Conservation (phyloP, 2,329 filamentous ascomycete species). For the Calonectria multiphialidica region DNA sequence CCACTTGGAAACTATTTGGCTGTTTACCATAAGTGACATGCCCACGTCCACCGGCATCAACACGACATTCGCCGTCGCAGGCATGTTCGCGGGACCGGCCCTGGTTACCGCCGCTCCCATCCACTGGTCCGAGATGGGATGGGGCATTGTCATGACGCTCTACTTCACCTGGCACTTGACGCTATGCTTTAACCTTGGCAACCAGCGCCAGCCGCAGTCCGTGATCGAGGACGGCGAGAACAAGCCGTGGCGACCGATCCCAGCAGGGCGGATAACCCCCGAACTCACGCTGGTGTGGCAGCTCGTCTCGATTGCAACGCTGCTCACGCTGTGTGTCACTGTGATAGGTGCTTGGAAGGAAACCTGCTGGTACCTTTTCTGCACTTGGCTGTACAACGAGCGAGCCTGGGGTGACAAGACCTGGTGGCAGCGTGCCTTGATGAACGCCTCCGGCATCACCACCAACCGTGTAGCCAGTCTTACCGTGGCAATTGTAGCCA, state of each 20-base stretch:
- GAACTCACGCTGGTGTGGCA: neutral
- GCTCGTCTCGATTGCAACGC: neutral
- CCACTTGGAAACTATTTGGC: neutral
- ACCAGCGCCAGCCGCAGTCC: neutral
- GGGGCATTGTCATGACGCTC: neutral
- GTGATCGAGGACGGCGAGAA: neutral
- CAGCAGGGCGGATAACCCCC: neutral
- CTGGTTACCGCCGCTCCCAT: neutral
- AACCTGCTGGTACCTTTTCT: constrained; percentile 46
- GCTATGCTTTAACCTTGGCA: neutral
- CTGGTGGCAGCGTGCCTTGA: constrained; percentile 40
- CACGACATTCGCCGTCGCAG: neutral
- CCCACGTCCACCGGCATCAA: neutral
- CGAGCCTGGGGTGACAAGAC: constrained; percentile 46
- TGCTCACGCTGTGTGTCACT: constrained; percentile 6
- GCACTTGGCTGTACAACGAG: constrained; percentile 57
- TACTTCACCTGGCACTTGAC: neutral
- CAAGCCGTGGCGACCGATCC: neutral
- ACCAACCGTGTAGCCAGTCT: constrained; percentile 37
- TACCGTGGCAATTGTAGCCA: constrained; percentile 20
- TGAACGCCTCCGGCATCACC: constrained; percentile 37
- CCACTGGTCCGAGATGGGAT: neutral
- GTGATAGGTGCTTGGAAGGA: constrained; percentile 42
- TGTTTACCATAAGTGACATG: neutral
- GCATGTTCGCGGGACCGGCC: neutral